Base-by-base conservation (phyloP, 306 rosid genomes). In the Carpinus viminea region DNA sequence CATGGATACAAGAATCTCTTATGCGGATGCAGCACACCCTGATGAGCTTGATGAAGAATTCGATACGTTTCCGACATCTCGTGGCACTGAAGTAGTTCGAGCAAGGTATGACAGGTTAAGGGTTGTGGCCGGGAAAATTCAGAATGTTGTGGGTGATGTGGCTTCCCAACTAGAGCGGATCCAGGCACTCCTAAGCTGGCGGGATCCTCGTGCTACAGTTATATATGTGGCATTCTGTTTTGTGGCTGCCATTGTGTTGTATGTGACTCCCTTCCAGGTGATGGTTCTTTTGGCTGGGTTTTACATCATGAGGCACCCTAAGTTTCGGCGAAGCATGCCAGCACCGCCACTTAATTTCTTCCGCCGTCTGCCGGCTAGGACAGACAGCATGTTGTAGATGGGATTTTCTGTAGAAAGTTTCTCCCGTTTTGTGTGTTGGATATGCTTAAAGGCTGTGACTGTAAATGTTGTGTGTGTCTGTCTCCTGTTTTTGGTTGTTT, bases 1-100 rank as follows among this genome's bases (percentile, higher is more conserved):
- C 71, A 96, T 96, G 99, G 78, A 96, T 85, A 83, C 93, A 3
- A 83, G 76, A 75, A 70, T 91, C 78, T 93, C 99, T 53, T 83
- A 83, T 78, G 94, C 99, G 0, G 93, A 91, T 46, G 64, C 76
- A 12, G 89, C 82, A 36, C 80, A 12, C 47, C 80, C 94, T 0
- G 99, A 93, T 2, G 99, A 96, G 62, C 90, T 96, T 26, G 98
- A 96, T 51, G 99, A 96, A 79, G 99, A 96, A 77, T 90, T 90
- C 12, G 99, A 96, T 86, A 0, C 84, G 1, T 96, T 91, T 80
- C 99, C 99, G 24, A 82, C 99, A 1, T 50, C 80, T 31, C 82
- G 79, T 79, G 72, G 86, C 52, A 0, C 88, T 0, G 99, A 96
- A 13, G 1, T 90, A 0, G 83, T 96, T 1, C 92, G 97, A 12